phyloP scores from a whole-genome alignment of 1,284 basidiomycete genomes.

The Trichosporon coremiiforme region DNA sequence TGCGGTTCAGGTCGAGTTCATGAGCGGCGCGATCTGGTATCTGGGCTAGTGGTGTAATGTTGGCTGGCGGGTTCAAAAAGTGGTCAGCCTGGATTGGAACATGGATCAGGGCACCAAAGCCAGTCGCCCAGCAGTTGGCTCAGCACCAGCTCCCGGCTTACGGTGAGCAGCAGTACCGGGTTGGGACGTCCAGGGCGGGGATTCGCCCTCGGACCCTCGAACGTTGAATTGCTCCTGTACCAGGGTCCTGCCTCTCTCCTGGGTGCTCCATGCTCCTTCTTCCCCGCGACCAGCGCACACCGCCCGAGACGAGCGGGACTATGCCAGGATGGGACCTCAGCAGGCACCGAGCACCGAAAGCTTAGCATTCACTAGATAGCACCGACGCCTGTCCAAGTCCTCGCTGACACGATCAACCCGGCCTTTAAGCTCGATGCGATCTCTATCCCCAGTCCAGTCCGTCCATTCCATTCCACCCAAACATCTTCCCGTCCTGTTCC shows the following conservation, averaged over 20 bases:
- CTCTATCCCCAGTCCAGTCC: neutral
- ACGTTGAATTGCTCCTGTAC: neutral
- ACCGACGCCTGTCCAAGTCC: neutral
- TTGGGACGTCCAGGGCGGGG: too few species aligned
- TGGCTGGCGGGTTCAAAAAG: slow-evolving; percentile 1
- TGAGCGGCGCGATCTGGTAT: neutral
- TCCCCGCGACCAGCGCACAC: neutral
- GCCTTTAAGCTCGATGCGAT: neutral
- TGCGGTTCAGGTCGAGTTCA: neutral
- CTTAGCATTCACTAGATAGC: slow-evolving; percentile 12
- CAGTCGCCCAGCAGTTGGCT: neutral
- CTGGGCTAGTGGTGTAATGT: neutral
- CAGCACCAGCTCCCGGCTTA: neutral
- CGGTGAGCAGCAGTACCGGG: neutral
- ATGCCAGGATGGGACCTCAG: neutral
- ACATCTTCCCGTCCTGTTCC: neutral
- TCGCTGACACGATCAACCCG: neutral
- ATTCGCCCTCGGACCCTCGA: neutral
- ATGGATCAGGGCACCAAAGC: slow-evolving; percentile 4
- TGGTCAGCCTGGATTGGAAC: neutral
- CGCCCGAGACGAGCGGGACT: neutral
- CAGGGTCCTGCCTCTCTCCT: neutral
- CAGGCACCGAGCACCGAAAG: slow-evolving; percentile 7
- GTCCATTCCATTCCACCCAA: neutral
- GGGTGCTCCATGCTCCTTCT: neutral